Conservation (phyloP, 768 basidiomycete genomes). For the Tubosaeta sp. region DNA sequence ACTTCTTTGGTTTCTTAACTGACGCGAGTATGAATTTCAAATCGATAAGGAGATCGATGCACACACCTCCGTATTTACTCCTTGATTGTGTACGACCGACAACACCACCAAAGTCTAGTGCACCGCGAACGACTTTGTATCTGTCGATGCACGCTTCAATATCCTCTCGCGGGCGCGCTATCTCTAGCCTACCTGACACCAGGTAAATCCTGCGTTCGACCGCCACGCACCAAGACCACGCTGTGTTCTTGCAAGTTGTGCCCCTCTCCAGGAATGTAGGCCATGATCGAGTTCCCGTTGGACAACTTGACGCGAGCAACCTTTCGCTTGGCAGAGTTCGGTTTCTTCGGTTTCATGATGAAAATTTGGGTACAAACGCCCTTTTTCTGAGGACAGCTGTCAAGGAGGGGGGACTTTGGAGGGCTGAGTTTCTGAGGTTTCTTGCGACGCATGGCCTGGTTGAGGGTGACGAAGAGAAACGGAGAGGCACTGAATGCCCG, state of each 20-base stretch:
- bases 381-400: constrained; percentile 79
- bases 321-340: constrained; percentile 97
- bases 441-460: constrained; percentile 84
- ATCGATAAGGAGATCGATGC: background rate
- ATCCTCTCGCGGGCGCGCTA: background rate
- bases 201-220: constrained; percentile 94
- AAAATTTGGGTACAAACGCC: constrained; percentile 84
- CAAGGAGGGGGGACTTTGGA: constrained; percentile 72
- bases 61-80: constrained; percentile 88
- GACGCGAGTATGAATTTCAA: constrained; percentile 23
- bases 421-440: constrained; percentile 44
- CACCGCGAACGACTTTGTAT: constrained; percentile 93
- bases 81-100: constrained; percentile 75
- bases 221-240: constrained; percentile 92
- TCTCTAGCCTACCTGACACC: constrained; percentile 77
- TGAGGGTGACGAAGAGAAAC: constrained; percentile 63
- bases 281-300: constrained; percentile 84
- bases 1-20: constrained; percentile 87
- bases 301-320: constrained; percentile 91
- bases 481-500: constrained; percentile 64
- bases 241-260: constrained; percentile 98
- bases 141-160: constrained; percentile 37
- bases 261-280: constrained; percentile 95
- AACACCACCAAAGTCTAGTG: constrained; percentile 87
- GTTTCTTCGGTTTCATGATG: constrained; percentile 90